Evolutionary conservation across 768 basidiomycete species (phyloP), one percentile per base, ranked within the genome.

Genomic region (Sistotremastrum suecicum): DNA sequence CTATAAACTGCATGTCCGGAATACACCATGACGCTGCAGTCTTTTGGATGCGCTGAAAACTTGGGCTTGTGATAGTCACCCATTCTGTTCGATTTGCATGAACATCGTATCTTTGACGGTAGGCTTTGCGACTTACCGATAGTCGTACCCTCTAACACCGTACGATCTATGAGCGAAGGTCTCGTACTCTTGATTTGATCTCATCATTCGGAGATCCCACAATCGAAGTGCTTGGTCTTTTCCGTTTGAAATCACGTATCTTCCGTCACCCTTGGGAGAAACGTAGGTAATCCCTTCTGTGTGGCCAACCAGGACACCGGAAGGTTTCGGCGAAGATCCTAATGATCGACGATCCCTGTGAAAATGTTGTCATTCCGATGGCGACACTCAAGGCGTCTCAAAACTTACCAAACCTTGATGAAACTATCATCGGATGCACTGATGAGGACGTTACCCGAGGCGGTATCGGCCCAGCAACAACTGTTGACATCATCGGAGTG

Each of bases 231-330:
- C 76, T 55, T 98, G 92, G 58, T 98, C 94, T 63, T 98, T 98
- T 35, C 90, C 90, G 56, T 98, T 98, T 11, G 88, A 91, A 39
- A 98, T 80, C 40, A 94, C 68, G 58, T 97, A 97, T 48, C 94
- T 80, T 6, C 94, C 94, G 56, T 98, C 94, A 4, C 94, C 94
- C 55, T 95, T 97, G 1, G 94, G 83, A 34, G 89, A 83, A 9
- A 95, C 90, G 52, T 88, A 87, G 4, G 94, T 91, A 47, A 97
- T 83, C 37, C 94, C 89, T 56, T 98, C 92, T 0, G 90, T 95
- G 52, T 98, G 94, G 0, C 95, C 95, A 38, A 94, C 80, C 9
- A 98, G 70, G 1, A 94, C 84, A 20, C 94, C 95, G 3, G 90
- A 90, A 6, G 95, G 90, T 54, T 84, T 88, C 41, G 67, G 60